A percentile compares a stretch with the other conserved stretches of the same genome.
phyloP scores from a whole-genome alignment of 192 early-diverging fungal species.

The Diversispora eburnea region DNA sequence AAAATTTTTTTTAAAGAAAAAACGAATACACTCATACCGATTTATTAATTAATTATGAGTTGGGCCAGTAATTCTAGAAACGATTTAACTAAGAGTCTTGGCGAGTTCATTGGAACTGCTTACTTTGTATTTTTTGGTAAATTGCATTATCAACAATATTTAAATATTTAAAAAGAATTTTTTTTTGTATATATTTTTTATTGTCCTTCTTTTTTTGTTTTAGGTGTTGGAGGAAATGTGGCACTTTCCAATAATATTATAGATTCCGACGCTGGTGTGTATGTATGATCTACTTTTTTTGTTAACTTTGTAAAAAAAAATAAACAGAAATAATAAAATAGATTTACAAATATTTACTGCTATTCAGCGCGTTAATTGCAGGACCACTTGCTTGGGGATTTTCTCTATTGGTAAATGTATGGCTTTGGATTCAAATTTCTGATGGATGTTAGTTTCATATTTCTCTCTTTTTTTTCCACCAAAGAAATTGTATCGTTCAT shows the following conservation, averaged over 20 bases:
- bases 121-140: slow-evolving; percentile 9
- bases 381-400: not conserved
- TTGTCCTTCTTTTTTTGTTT: not conserved
- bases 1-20: too few relatives aligned
- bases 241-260: not conserved
- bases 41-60: too few relatives aligned
- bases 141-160: not conserved
- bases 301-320: not conserved
- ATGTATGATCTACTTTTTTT: not conserved
- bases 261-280: not conserved
- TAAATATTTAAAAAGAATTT: not conserved
- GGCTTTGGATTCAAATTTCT: not conserved
- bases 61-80: not conserved
- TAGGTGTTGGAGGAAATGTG: not conserved
- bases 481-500: not conserved
- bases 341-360: not conserved
- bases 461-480: not conserved
- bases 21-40: too few relatives aligned
- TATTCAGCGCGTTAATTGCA: not conserved
- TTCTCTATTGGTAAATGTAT: slow-evolving; percentile 12
- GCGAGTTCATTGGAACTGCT: slow-evolving; percentile 7
- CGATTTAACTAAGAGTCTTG: not conserved
- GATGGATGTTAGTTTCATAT: not conserved
- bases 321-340: not conserved
- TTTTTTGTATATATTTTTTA: not conserved